These are phyloP conservation scores for Arthroderma sp. DNA, from an alignment of 2,329 filamentous ascomycete genomes.

Conservation along the genomic window DNA sequence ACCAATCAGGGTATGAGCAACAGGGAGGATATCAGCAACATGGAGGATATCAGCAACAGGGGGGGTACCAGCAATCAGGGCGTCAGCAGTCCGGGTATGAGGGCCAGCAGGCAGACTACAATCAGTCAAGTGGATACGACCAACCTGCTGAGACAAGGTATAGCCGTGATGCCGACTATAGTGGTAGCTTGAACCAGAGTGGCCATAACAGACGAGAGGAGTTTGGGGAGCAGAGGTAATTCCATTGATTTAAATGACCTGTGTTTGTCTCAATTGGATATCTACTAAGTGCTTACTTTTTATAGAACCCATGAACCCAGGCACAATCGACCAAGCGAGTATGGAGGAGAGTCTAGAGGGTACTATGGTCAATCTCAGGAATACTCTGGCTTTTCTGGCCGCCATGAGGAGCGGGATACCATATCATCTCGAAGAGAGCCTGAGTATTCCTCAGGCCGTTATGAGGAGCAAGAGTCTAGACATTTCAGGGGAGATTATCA, in stretches of 20 bases:
- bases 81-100: background rate
- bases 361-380: constrained; percentile 13
- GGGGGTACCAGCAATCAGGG: background rate
- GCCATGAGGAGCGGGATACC: constrained; percentile 7
- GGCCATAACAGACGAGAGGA: background rate
- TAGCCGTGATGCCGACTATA: constrained; percentile 4
- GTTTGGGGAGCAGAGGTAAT: constrained; percentile 7
- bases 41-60: constrained; percentile 7
- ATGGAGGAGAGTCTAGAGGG: constrained; percentile 15
- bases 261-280: background rate
- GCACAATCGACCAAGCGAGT: background rate
- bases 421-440: background rate
- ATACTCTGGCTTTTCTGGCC: constrained; percentile 12
- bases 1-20: background rate
- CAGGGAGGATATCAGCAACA: constrained; percentile 6
- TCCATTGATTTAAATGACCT: background rate
- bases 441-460: background rate
- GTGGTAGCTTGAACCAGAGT: too few species aligned
- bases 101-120: constrained; percentile 6
- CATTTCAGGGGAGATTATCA: background rate
- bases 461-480: background rate
- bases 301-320: constrained; percentile 5
- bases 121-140: background rate
- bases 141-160: background rate
- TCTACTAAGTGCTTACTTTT: background rate